Evolutionary conservation across 768 basidiomycete species (phyloP), one percentile per base, ranked within the genome.

Genomic region (Gymnopilus junonius): DNA sequence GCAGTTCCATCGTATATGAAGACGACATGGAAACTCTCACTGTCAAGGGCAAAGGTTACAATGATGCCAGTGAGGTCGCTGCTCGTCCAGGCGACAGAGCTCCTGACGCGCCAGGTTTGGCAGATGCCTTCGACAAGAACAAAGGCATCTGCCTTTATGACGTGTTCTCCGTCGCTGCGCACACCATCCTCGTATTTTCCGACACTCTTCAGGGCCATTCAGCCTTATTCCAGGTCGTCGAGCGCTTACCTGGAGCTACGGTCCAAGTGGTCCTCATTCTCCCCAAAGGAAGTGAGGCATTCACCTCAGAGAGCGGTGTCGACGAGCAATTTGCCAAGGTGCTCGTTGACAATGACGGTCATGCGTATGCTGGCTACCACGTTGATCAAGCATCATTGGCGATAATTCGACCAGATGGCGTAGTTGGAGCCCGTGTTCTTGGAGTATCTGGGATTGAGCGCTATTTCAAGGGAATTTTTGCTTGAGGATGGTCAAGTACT

Each of bases 1-100:
- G 80, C 72, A 85, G 85, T 64, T 66, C 79, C 0, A 76, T 85
- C 21, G 75, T 86, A 17, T 65, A 72, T 34, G 66, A 67, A 4
- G 23, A 68, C 45, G 58, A 63, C 23, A 61, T 37, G 2, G 32
- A 58, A 8, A 54, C 70, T 23, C 67, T 76, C 55, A 51, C 31
- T 29, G 65, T 72, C 12, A 74, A 76, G 45, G 73, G 75, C 21
- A 54, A 51, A 23, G 69, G 65, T 6, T 68, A 58, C n/a, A 58
- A 71, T 45, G 71, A 70, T 1, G 34, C 32, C 56, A 64, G 67
- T 32, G 58, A 59, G 39, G 50, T 34, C 34, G 66, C 59, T 46
- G 67, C 63, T 35, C 63, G 57, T 17, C 61, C 67, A 11, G 67
- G 67, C 5, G 67, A 67, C 39, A 55, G 66, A 35, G 66, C 66